Evolutionary conservation across 129 eudicot genomes (phyloP).

Genomic region (Sambucus nigra): DNA sequence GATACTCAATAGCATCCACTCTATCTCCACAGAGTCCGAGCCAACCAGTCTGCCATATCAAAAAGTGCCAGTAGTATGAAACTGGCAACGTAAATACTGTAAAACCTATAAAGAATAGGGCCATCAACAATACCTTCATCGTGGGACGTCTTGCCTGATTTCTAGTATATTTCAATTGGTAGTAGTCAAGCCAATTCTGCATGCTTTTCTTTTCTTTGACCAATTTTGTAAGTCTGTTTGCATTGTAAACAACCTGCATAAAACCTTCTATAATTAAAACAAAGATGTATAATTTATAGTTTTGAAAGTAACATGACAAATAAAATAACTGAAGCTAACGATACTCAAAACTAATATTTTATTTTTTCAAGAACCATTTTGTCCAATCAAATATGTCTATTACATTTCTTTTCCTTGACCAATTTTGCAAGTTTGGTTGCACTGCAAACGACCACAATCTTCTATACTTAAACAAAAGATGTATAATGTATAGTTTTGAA

Average conservation of each 20-base stretch:
- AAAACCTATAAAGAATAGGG: neutral
- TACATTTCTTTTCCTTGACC: too few relatives aligned
- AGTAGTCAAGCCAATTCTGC: constrained; percentile 95
- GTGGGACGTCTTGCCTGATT: constrained; percentile 57
- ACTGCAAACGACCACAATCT: too few relatives aligned
- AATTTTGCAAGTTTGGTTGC: too few relatives aligned
- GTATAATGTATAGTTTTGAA: too few relatives aligned
- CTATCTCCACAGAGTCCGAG: constrained; percentile 83
- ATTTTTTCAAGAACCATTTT: neutral
- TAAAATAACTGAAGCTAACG: too few relatives aligned
- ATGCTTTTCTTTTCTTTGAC: constrained; percentile 76
- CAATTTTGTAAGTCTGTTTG: constrained; percentile 84
- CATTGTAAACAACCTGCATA: constrained; percentile 78
- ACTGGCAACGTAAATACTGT: neutral
- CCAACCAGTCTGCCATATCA: constrained; percentile 67
- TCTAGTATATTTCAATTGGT: constrained; percentile 67
- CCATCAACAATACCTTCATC: constrained; percentile 45
- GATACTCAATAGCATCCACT: constrained; percentile 85
- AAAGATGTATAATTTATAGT: constrained; percentile 3
- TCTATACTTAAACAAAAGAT: too few relatives aligned
- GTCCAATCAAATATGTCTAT: neutral
- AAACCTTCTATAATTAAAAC: constrained; percentile 5
- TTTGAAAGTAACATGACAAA: too few relatives aligned
- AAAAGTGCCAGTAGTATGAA: constrained; percentile 4
- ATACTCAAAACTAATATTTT: too few relatives aligned